Conservation (phyloP, 1,139 yeast genomes). For the Meyerozyma elateridarum region DNA sequence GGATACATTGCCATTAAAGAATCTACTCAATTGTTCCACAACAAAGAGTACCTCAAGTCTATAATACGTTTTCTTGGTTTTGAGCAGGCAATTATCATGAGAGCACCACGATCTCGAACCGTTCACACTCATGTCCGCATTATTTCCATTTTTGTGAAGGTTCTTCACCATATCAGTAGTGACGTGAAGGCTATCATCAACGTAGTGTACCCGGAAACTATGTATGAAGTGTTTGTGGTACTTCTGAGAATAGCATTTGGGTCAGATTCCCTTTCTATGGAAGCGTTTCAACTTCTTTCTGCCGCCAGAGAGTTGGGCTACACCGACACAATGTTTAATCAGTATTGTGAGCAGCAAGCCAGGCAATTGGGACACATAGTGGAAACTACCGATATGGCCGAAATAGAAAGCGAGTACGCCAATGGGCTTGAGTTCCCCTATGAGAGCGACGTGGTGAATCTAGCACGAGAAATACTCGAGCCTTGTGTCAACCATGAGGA, state of each 20-base stretch:
- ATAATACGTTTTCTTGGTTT: conserved; percentile 44
- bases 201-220: conserved; percentile 38
- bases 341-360: conserved; percentile 38
- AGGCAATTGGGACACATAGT: conserved; percentile 35
- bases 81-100: conserved; percentile 46
- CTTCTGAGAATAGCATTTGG: conserved; percentile 58
- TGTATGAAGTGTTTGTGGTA: conserved; percentile 46
- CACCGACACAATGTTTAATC: conserved; percentile 33
- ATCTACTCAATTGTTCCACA: conserved; percentile 26
- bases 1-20: conserved; percentile 30
- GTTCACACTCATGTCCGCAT: conserved; percentile 39
- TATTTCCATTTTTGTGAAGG: conserved; percentile 33
- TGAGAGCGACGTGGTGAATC: conserved; percentile 59
- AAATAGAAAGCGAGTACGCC: conserved; percentile 37
- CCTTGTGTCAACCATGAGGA: conserved; percentile 70
- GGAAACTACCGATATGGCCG: conserved; percentile 22
- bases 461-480: conserved; percentile 69
- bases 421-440: conserved; percentile 63
- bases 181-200: conserved; percentile 27
- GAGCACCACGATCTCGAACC: conserved; percentile 43
- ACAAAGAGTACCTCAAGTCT: conserved; percentile 37
- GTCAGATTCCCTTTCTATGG: conserved; percentile 32
- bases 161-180: conserved; percentile 30
- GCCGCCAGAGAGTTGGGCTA: conserved; percentile 23
- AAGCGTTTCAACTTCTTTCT: conserved; percentile 30